Conservation (phyloP, 2,329 filamentous ascomycete species). For the Fusarium fujikuroi region DNA sequence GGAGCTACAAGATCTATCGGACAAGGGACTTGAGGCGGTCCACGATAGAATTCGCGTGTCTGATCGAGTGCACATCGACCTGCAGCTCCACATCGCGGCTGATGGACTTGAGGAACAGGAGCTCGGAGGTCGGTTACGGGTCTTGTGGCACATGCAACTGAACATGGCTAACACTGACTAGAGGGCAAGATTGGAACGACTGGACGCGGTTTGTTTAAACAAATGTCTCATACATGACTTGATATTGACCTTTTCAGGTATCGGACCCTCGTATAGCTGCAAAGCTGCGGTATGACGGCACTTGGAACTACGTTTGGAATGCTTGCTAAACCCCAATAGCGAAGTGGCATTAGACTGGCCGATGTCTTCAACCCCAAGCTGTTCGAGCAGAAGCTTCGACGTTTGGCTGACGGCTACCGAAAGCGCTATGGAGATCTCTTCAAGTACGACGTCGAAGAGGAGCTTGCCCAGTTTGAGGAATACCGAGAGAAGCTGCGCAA, state of each 20-base stretch:
- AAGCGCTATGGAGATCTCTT: not conserved
- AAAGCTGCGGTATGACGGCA: not conserved
- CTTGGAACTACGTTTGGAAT: not conserved
- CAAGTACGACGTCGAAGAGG: not conserved
- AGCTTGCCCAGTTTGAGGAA: not conserved
- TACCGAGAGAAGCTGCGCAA: not conserved
- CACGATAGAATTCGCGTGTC: constrained; percentile 4
- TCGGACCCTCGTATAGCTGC: not conserved
- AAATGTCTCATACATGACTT: not conserved
- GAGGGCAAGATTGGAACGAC: not conserved
- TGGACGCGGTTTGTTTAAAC: not conserved
- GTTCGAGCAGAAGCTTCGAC: not conserved
- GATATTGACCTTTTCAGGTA: not conserved
- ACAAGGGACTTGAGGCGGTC: constrained; percentile 47
- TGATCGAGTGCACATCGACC: constrained; percentile 1
- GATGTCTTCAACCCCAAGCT: not conserved
- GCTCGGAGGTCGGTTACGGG: constrained; percentile 5
- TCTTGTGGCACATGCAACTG: not conserved
- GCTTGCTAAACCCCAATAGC: not conserved
- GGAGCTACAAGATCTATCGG: constrained; percentile 54
- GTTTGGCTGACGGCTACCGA: not conserved
- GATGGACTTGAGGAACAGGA: constrained; percentile 17
- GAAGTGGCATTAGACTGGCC: not conserved
- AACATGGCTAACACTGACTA: not conserved
- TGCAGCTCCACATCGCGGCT: constrained; percentile 7